Base-by-base conservation (phyloP, 2,329 filamentous ascomycete species). In the Aureobasidium melanogenum region DNA sequence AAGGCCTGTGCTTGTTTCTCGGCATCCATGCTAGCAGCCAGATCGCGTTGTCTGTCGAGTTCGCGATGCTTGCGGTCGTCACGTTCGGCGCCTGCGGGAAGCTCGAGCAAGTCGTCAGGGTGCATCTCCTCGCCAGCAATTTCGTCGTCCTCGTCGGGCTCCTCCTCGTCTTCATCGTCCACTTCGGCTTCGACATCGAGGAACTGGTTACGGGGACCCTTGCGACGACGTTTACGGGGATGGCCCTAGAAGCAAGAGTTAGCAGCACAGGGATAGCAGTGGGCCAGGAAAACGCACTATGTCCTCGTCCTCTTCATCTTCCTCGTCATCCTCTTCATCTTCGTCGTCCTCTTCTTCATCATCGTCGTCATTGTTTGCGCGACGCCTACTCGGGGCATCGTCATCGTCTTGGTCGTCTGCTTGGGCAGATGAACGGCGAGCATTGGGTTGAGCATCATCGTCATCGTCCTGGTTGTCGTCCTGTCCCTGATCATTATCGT, bases 101-200 rank as follows among this genome's bases (percentile, higher is more conserved):
- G 74, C 67, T 94, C 91, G 69, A 87, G 88, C 39, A 93, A 80
- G 71, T 97, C 93, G 73, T 96, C 92, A 7, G 90, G 90, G 72
- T 97, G 91, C 65, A 89, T 89, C 72, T 96, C 89, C 62, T 91
- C 91, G 62, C 82, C 91, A 67, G 91, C 87, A 63, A 89, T 85
- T 60, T 96, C 91, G 67, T 95, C 91, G 67, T 97, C 93, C 56
- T 95, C 91, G 66, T 96, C 91, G 64, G 89, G 89, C 66, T 84
- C 87, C 67, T 91, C 89, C 68, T 96, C 91, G 68, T 96, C 91
- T 65, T 96, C 86, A 63, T 89, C 94, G 71, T 97, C 94, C 67
- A 99, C 94, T 77, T 97, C 94, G 73, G 94, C 94, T 80, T 99
- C 94, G 70, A 93, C 90, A 85, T 99, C 94, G 77, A 99, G 86